A percentile compares a stretch with the other conserved stretches of the same genome.
Conservation (phyloP, 306 rosid genomes). For the Trichosanthes cucumerina region DNA sequence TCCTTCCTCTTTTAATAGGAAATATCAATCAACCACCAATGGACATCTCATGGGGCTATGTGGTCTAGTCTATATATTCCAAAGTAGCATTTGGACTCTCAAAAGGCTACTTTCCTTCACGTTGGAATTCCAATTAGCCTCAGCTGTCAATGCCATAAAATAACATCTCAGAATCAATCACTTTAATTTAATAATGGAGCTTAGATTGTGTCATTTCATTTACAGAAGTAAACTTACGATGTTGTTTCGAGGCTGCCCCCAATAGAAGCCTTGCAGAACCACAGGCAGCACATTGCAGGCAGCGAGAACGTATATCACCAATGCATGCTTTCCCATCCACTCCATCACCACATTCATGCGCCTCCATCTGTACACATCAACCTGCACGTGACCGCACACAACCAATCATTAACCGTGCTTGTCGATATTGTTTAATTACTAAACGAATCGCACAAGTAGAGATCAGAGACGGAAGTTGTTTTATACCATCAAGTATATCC, state of each 20-base stretch:
- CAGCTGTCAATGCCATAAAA: conserved; percentile 33
- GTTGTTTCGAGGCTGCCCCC: conserved; percentile 68
- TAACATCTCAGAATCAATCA: neutral
- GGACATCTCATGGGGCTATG: neutral
- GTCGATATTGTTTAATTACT: neutral
- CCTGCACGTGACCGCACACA: conserved; percentile 28
- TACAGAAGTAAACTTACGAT: conserved; percentile 29
- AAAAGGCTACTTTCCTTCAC: conserved; percentile 14
- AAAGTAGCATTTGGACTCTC: neutral
- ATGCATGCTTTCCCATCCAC: conserved; percentile 95
- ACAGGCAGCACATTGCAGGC: conserved; percentile 88
- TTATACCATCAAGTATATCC: conserved; percentile 70
- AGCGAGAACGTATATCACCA: conserved; percentile 55
- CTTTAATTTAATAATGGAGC: neutral
- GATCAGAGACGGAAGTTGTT: neutral
- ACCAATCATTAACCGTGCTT: neutral
- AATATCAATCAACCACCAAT: neutral
- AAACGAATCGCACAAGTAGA: neutral
- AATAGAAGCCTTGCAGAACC: conserved; percentile 72
- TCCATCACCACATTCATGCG: conserved; percentile 47
- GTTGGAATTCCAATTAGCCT: conserved; percentile 36
- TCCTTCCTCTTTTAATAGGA: neutral
- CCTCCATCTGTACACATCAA: conserved; percentile 68
- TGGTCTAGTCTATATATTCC: neutral
- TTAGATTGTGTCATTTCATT: neutral